phyloP scores from a whole-genome alignment of 2,329 filamentous ascomycete species.

The Sarocladium strictum region DNA sequence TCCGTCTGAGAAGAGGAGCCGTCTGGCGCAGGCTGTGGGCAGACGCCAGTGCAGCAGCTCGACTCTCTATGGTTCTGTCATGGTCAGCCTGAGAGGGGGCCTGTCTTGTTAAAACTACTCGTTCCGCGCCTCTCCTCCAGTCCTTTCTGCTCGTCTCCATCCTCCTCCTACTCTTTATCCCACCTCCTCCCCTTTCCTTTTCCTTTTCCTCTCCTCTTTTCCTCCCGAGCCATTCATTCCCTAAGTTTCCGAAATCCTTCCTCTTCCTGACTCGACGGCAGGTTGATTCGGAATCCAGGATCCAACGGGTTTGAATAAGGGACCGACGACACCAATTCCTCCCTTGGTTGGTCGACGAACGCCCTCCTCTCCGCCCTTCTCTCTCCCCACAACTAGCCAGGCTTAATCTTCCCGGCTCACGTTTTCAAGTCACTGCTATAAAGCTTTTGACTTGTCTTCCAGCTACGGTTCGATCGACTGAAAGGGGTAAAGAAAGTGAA shows the following conservation, averaged over 20 bases:
- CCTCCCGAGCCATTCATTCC: constrained; percentile 47
- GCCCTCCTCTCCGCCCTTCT: constrained; percentile 5
- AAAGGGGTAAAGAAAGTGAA: constrained; percentile 23
- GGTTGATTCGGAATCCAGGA: constrained; percentile 17
- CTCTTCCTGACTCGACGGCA: constrained; percentile 39
- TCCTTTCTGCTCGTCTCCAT: constrained; percentile 49
- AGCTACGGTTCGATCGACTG: constrained; percentile 12
- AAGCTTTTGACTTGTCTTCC: constrained; percentile 7
- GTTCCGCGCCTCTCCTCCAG: constrained; percentile 40
- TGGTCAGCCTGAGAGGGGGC: constrained; percentile 8
- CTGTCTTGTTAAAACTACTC: constrained; percentile 29
- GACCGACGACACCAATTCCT: constrained; percentile 27
- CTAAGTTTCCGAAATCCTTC: constrained; percentile 36
- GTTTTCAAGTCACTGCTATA: constrained; percentile 9
- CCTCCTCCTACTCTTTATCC: constrained; percentile 43
- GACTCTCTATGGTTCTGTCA: too few relatives aligned
- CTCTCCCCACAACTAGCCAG: not conserved
- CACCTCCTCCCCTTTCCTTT: constrained; percentile 30
- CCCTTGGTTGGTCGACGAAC: constrained; percentile 14
- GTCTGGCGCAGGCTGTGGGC: constrained; percentile 1
- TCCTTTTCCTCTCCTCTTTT: constrained; percentile 23
- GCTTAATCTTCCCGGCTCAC: not conserved
- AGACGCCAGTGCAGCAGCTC: not conserved
- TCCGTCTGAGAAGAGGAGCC: constrained; percentile 7
- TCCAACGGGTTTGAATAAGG: constrained; percentile 23